These are phyloP conservation scores for Ascochyta fabae DNA, from an alignment of 2,329 filamentous ascomycete genomes.

Conservation along the genomic window DNA sequence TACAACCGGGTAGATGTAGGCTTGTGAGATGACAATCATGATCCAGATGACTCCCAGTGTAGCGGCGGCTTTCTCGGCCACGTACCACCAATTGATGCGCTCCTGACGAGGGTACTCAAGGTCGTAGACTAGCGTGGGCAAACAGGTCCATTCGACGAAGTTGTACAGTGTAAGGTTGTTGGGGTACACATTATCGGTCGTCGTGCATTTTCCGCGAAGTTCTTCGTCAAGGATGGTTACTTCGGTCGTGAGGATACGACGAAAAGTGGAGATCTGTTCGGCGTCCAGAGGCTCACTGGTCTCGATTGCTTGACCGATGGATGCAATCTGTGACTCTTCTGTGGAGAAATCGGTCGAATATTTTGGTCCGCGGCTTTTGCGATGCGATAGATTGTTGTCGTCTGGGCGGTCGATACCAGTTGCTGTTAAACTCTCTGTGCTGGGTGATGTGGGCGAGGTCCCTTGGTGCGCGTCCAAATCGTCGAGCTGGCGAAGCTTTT, in stretches of 20 bases:
- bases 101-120: constrained; percentile 77
- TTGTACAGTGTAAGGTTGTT: constrained; percentile 70
- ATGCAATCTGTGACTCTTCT: constrained; percentile 64
- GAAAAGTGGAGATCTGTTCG: constrained; percentile 69
- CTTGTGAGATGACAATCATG: constrained; percentile 80
- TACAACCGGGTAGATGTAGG: constrained; percentile 78
- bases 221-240: constrained; percentile 69
- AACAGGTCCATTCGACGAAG: constrained; percentile 74
- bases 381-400: constrained; percentile 20
- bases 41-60: constrained; percentile 76
- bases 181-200: constrained; percentile 64
- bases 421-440: constrained; percentile 8
- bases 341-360: constrained; percentile 53
- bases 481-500: constrained; percentile 65
- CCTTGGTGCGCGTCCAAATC: constrained; percentile 56
- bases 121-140: constrained; percentile 81
- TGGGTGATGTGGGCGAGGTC: constrained; percentile 36
- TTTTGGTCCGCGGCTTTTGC: constrained; percentile 46
- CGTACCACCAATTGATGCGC: constrained; percentile 75
- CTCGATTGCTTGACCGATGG: constrained; percentile 67
- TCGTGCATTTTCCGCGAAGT: constrained; percentile 66
- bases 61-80: constrained; percentile 73
- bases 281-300: constrained; percentile 65
- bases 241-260: constrained; percentile 70
- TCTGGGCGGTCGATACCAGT: constrained; percentile 25